Base-by-base conservation (phyloP, 2,329 filamentous ascomycete species). In the Fusarium foetens region DNA sequence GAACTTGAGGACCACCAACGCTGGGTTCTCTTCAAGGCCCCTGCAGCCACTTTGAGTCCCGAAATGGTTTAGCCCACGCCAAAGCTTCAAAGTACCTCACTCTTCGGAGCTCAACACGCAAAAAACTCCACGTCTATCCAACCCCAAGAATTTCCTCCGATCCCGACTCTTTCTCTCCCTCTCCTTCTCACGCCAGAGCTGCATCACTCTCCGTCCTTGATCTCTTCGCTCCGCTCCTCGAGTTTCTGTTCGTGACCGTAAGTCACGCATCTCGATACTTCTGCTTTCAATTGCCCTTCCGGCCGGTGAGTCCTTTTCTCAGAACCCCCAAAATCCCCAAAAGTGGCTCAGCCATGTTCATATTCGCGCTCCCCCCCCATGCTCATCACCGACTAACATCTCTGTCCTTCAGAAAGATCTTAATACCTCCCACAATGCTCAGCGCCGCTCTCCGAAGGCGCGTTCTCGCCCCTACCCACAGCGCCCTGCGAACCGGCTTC, bases 391-490 rank as follows among this genome's bases (percentile, higher is more conserved):
- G 63, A 72, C 74, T 73, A 66, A 76, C 66, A 68, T 49, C 59
- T 63, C 41, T 58, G 49, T 60, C 52, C 58, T 63, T 53, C 49
- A 76, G 71, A 76, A 79, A 79, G 75, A 77, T 66, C 77, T 79
- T 76, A 75, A 79, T 75, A 66, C 68, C 65, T 68, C 70, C 64
- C 70, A 80, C 73, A 63, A 91, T 91, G 89, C 87, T 91, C 83
- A 86, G 87, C 81, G 88, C 88, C 77, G 87, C 88, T 76, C 84
- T 91, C 78, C 86, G 89, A 84, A 88, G 89, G 87, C 88, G 88
- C 80, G 85, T 84, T 80, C 85, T 91, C 80, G 84, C 81, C 74
- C 82, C 82, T 75, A 83, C 87, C 75, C 84, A 86, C 73, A 82
- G 83, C 76, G 81, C 85, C 77, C 82, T 88, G 79, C 84, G 87